A percentile compares a stretch with the other conserved stretches of the same genome.
phyloP scores from a whole-genome alignment of 2,329 filamentous ascomycete species.

The Fusarium graminum region DNA sequence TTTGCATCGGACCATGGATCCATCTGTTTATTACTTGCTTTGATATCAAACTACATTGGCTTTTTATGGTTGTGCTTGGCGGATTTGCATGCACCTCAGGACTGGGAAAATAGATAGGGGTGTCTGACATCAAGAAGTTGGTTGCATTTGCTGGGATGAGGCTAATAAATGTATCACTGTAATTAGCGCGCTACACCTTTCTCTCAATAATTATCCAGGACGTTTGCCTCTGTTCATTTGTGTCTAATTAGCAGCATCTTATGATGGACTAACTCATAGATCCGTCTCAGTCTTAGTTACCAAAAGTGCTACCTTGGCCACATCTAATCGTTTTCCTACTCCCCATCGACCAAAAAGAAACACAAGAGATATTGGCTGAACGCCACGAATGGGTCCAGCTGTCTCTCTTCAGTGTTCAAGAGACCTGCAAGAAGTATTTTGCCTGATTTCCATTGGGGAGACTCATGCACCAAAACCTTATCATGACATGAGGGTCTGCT shows the following conservation, averaged over 20 bases:
- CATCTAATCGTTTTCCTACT: constrained; percentile 16
- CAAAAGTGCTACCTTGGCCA: constrained; percentile 27
- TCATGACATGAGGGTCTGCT: neutral
- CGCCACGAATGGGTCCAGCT: neutral
- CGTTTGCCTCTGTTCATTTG: constrained; percentile 15
- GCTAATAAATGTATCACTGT: constrained; percentile 30
- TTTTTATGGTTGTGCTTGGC: constrained; percentile 27
- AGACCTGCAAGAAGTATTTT: constrained; percentile 13
- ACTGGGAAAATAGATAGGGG: constrained; percentile 33
- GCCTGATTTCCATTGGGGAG: constrained; percentile 1
- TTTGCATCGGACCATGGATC: constrained; percentile 20
- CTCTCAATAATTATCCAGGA: constrained; percentile 21
- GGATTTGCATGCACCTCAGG: constrained; percentile 23
- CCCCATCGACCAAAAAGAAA: constrained; percentile 4
- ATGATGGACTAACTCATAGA: constrained; percentile 13
- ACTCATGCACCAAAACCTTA: constrained; percentile 9
- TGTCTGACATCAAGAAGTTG: constrained; percentile 12
- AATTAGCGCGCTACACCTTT: constrained; percentile 25
- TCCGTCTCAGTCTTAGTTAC: constrained; percentile 15
- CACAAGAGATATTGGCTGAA: constrained; percentile 1
- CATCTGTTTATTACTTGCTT: constrained; percentile 23
- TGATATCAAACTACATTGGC: constrained; percentile 22
- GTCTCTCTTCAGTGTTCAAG: constrained; percentile 5
- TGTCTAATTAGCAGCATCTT: constrained; percentile 5
- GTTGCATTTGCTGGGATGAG: constrained; percentile 25